Evolutionary conservation across 805 yeast species (phyloP), one percentile per base, ranked within the genome.

Genomic region (Starmerella asiatica): DNA sequence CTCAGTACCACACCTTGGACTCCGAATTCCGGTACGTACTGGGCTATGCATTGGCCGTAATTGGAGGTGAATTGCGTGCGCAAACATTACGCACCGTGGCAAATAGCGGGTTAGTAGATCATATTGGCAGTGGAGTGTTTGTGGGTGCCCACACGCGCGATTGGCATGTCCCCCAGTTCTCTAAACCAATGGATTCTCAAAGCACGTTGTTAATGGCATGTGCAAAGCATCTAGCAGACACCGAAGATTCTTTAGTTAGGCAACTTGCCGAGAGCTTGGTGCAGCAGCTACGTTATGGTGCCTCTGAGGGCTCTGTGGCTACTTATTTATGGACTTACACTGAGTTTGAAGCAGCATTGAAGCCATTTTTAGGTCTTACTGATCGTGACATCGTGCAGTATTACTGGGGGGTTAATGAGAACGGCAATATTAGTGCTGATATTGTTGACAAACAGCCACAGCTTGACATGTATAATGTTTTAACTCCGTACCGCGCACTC

Each of bases 111-210:
- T 55, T 61, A 16, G 60, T 56, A 34, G 67, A 62, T 44, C 61
- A 55, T 32, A 37, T 63, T 9, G 61, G 62, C 5, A 39, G 57
- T 20, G 67, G 67, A 20, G 57, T 60, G 37, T 48, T 59, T 18
- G 37, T 62, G 21, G 61, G 60, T 45, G 58, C 65, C 0, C 58
- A 59, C 15, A 56, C 64, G 9, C 53, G 52, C 3, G 66, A 62
- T 39, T 62, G 67, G 67, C 53, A 53, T 27, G 46, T 63, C 28
- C 67, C 67, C 3, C 62, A 58, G 32, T 60, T 63, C 46, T 63
- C 60, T 34, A 63, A 63, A 42, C 57, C 58, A 57, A 53, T 62
- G 19, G 53, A 52, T 34, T 65, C 60, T 32, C 66, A 62, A 43
- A 60, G 62, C 1, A 46, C 55, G 24, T 42, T 63, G 24, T 50